Evolutionary conservation across 495 filamentous ascomycete genomes (phyloP), one percentile per base, ranked within the genome.

Genomic region (Rusavskia elegans): DNA sequence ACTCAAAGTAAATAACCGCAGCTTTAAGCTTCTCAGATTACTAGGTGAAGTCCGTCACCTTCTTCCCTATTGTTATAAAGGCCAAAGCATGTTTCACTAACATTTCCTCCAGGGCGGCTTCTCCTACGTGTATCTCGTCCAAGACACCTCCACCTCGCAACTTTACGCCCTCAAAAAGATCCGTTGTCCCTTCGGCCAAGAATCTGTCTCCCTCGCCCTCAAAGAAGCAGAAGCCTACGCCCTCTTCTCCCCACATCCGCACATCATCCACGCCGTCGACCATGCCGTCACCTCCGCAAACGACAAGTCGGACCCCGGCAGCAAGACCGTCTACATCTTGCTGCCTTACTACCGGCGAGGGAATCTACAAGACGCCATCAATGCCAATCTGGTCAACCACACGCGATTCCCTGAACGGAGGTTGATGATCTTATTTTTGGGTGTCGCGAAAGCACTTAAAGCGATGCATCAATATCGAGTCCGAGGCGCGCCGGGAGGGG

Each of bases 91-190:
- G 9, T 7, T 3, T 35, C 32, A 11, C 32, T 35, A 7, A 35
- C 48, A 48, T 50, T 38, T 53, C 35, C 55, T 57, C 52, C 62
- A 90, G 80, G 90, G 90, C 65, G 90, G 92, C 54, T 98, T 97
- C 74, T 92, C 85, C 57, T 97, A 97, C 65, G 92, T 98, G 54
- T 98, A 98, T 68, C 85, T 98, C 50, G 92, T 98, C 30, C 85
- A 96, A 76, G 87, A 93, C 62, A 89, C 83, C 41, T 71, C 75
- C 30, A 83, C 77, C 48, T 82, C 84, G 21, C 78, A 86, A 54
- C 76, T 96, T 39, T 94, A 89, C 69, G 92, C 92, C 7, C 78
- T 98, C 32, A 98, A 98, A 69, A 97, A 97, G 71, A 98, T 98
- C 63, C 81, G 90, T 59, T 98, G 87, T 70, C 92, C 92, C 14